Evolutionary conservation across 805 yeast species (phyloP), one percentile per base, ranked within the genome.

Genomic region (Hanseniaspora meyeri): DNA sequence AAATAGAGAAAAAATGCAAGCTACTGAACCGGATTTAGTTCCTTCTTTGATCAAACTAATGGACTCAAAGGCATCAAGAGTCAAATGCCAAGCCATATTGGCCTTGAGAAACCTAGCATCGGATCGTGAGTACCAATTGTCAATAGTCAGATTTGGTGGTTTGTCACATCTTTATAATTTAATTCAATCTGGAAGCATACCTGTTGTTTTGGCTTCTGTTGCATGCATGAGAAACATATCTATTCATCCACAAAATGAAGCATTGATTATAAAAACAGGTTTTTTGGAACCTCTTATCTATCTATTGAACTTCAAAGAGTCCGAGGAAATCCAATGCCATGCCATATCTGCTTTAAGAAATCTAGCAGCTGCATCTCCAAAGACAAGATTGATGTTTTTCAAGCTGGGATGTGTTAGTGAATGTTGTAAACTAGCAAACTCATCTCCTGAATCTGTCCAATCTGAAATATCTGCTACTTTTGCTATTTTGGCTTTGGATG

Each of bases 161-260:
- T 78, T 93, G 65, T 93, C 96, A 46, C 93, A 89, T 68, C 76
- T 93, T 66, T 95, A 89, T n/a, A 85, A 85, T 59, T 77, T 93
- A 57, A 78, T 93, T 64, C 91, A 90, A 64, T 85, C 95, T 50
- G 81, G 84, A 60, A 95, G 90, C 66, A 91, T 88, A 66, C 96
- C 97, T 36, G 77, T 93, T 60, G 88, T 91, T 11, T 75, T 93
- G 57, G 97, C 98, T 7, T 93, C 97, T 9, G 98, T 93, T 51
- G 99, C 99, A 1, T 93, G 99, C 72, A 88, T 93, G 61, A 82
- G 99, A 73, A 93, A 93, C 69, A 88, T 93, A 57, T 89, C 97
- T 9, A 93, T 93, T 60, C 97, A 93, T 67, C 97, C 98, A 36
- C 77, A 87, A 70, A 93, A 93, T 69, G 99, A 93, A 74, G 91